phyloP scores from a whole-genome alignment of 805 yeast species.

The Diddensiella transvaalensis region DNA sequence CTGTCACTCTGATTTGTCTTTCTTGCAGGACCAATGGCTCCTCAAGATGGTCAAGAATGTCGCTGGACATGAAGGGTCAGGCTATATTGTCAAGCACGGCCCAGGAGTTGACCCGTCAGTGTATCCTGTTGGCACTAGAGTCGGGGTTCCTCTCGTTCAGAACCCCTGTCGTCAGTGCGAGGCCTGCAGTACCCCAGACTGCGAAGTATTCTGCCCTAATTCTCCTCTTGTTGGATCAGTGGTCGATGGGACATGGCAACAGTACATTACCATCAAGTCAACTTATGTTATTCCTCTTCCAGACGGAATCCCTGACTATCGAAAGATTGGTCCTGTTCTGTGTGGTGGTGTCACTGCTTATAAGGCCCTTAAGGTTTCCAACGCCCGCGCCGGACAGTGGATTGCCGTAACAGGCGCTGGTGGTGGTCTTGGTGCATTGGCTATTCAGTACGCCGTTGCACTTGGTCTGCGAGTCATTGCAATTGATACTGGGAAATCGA shows the following conservation, averaged over 20 bases:
- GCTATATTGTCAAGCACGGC: constrained; percentile 29
- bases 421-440: constrained; percentile 60
- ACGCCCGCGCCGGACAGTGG: constrained; percentile 52
- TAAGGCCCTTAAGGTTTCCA: constrained; percentile 53
- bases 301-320: constrained; percentile 28
- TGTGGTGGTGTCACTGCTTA: constrained; percentile 64
- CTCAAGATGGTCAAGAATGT: constrained; percentile 23
- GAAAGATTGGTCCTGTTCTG: constrained; percentile 46
- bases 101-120: constrained; percentile 18
- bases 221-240: constrained; percentile 75
- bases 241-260: constrained; percentile 54
- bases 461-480: constrained; percentile 56
- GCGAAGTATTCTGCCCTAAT: constrained; percentile 51
- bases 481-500: constrained; percentile 55
- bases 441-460: constrained; percentile 56
- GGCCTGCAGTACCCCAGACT: constrained; percentile 26
- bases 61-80: constrained; percentile 35
- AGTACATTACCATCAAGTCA: constrained; percentile 46
- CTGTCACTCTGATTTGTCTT: constrained; percentile 43
- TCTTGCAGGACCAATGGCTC: constrained; percentile 41
- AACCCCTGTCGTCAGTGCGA: constrained; percentile 26
- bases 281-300: constrained; percentile 43
- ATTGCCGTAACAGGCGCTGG: constrained; percentile 59
- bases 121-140: constrained; percentile 25
- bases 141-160: constrained; percentile 28